Base-by-base conservation (phyloP, 2,329 filamentous ascomycete species). In the Botrytis paeoniae region DNA sequence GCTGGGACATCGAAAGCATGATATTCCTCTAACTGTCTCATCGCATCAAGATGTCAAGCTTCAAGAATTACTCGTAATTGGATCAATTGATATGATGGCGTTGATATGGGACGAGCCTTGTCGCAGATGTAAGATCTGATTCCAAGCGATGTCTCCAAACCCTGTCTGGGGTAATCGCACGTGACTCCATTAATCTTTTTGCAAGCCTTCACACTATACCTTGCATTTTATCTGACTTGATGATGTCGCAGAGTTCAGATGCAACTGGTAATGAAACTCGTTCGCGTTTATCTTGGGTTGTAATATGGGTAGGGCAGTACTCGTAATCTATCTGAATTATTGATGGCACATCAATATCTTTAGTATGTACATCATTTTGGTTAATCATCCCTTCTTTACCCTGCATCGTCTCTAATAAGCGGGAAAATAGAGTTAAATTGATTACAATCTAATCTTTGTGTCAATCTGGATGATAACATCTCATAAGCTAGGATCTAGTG, bases 121-220 rank as follows among this genome's bases (percentile, higher is more conserved):
- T 70, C 57, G 57, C 69, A 70, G 69, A 63, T 63, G 16, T 63
- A 32, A 16, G n/a, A 62, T 70, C 32, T 70, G 69, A 70, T 45
- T 61, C 41, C 41, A 70, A 70, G 57, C 69, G 69, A 63, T 32
- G 69, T 70, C 69, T 70, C 57, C 41, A 48, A 51, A 9, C 57
- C 69, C 35, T 62, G 68, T 63, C 41, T 63, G 69, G 69, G 69
- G 68, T 62, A 51, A n/a, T 8, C 32, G 9, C 69, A 70, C 69
- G 69, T 63, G 69, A 63, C 51, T 22, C 1, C 5, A 4, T 25
- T 39, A 9, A 45, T 16, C 22, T 10, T 10, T 37, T 45, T 18
- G 35, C 18, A 43, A n/a, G 25, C 35, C 6, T 20, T 29, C 4
- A 37, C 16, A 41, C 16, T 18, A 41, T 54, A 16, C 41, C 41